Percentiles rank a stretch among this genome's conserved stretches.
Conservation (phyloP, 805 yeast genomes). For the Metschnikowia santaceciliae region DNA sequence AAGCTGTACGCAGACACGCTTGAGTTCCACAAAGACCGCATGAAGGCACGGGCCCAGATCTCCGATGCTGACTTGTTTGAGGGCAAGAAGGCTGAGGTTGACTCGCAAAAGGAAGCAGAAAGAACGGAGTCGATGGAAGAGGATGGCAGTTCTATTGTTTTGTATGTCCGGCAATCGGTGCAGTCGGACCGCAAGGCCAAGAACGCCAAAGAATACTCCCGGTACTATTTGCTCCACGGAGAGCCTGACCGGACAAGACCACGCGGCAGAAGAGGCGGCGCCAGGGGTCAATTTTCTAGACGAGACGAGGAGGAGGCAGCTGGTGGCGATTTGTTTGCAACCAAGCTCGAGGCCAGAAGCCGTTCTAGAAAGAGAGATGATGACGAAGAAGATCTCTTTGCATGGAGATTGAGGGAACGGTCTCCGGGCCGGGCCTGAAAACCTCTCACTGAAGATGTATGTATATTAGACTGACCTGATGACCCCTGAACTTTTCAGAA, state of each 20-base stretch:
- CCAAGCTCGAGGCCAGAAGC: conserved; percentile 12
- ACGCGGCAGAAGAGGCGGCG: conserved; percentile 10
- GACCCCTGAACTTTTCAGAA: background rate
- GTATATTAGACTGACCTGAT: conserved; percentile 4
- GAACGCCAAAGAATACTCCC: conserved; percentile 54
- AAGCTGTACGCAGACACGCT: conserved; percentile 37
- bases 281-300: conserved; percentile 11
- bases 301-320: conserved; percentile 10
- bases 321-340: conserved; percentile 24
- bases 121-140: conserved; percentile 28
- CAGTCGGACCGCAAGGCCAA: conserved; percentile 53
- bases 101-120: conserved; percentile 1
- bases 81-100: conserved; percentile 13
- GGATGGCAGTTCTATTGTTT: conserved; percentile 33
- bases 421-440: conserved; percentile 11
- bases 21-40: conserved; percentile 29
- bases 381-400: conserved; percentile 35
- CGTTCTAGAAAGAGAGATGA: conserved; percentile 10
- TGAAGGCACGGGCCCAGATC: conserved; percentile 11
- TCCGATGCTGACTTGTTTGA: conserved; percentile 9
- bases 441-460: background rate
- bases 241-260: conserved; percentile 52
- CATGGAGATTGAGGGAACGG: conserved; percentile 25
- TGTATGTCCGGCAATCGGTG: conserved; percentile 49
- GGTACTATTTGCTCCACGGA: conserved; percentile 67